phyloP scores from a whole-genome alignment of 129 eudicot genomes.

The Ambrosia artemisiifolia region DNA sequence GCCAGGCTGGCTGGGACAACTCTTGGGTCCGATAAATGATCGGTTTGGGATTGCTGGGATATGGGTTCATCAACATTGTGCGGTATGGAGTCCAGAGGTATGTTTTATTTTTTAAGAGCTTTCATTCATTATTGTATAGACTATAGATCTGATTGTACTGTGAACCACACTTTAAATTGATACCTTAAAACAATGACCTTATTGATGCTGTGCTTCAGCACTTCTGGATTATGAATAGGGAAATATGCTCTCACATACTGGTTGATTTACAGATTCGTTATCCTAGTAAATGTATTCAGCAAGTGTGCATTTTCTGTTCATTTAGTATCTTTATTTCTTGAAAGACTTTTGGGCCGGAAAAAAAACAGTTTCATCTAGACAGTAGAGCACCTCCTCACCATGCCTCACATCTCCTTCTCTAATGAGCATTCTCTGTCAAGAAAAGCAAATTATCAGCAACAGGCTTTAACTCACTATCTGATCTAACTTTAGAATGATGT shows the following conservation, averaged over 20 bases:
- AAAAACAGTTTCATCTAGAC: background rate
- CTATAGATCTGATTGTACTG: background rate
- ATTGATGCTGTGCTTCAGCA: background rate
- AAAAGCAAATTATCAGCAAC: background rate
- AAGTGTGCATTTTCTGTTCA: background rate
- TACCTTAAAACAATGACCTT: conserved; percentile 3
- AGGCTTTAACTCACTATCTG: background rate
- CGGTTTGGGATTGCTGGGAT: conserved; percentile 94
- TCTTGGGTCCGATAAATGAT: conserved; percentile 91
- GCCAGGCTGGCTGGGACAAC: conserved; percentile 95
- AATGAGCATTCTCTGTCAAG: background rate
- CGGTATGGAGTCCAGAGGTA: conserved; percentile 99
- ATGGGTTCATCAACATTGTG: conserved; percentile 97
- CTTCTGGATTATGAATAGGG: conserved; percentile 5
- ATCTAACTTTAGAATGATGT: background rate
- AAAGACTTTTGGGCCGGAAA: background rate
- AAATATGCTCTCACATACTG: background rate
- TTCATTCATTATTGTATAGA: background rate
- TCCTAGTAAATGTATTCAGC: conserved; percentile 4
- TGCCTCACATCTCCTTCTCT: background rate
- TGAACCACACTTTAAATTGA: background rate
- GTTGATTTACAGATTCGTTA: background rate
- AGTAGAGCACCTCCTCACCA: background rate
- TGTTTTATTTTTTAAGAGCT: conserved; percentile 20
- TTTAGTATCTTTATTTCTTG: conserved; percentile 2